Base-by-base conservation (phyloP, 1,284 basidiomycete genomes). In the Leccinum cinnamomeum region DNA sequence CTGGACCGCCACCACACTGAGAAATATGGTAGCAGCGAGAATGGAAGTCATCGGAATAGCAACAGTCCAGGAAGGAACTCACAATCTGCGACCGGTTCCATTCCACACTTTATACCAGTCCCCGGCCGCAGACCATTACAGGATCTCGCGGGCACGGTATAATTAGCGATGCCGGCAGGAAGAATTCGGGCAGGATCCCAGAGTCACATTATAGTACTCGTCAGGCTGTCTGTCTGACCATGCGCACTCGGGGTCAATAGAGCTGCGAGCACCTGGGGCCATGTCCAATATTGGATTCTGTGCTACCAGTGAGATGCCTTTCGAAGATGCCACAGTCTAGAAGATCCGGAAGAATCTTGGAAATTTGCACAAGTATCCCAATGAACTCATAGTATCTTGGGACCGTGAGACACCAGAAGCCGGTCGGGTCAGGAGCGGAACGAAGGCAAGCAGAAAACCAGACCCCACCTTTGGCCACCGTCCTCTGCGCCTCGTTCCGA, bases 1-100 rank as follows among this genome's bases (percentile, higher is more conserved):
- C 46, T 51, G 57, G 6, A 70, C 73, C 33, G 53, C 59, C 7
- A 60, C 59, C 18, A 61, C 59, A 41, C 63, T 37, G 25, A 72
- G 64, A 33, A 75, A 57, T 10, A 46, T 14, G 7, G 53, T 58
- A 54, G 62, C 62, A 44, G 48, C 35, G 54, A 71, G 61, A 28
- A 66, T 16, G 28, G 62, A 61, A 56, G 53, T 46, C 71, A 76
- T 76, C 25, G 30, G 33, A 28, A 33, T 23, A 33, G 18, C 44
- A 46, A 20, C 35, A 48, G 18, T 61, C 14, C 54, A 30, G 58
- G 56, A 18, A 51, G 20, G 20, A 33, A 37, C 53, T 14, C n/a
- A 39, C 30, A 50, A 14, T n/a, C 25, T 20, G 8, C n/a, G 18
- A 25, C 28, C 28, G 28, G 28, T 30, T 30, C 28, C 28, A 30